These are phyloP conservation scores for Mucor indicus DNA, from an alignment of 371 early-diverging fungal species.

Conservation along the genomic window DNA sequence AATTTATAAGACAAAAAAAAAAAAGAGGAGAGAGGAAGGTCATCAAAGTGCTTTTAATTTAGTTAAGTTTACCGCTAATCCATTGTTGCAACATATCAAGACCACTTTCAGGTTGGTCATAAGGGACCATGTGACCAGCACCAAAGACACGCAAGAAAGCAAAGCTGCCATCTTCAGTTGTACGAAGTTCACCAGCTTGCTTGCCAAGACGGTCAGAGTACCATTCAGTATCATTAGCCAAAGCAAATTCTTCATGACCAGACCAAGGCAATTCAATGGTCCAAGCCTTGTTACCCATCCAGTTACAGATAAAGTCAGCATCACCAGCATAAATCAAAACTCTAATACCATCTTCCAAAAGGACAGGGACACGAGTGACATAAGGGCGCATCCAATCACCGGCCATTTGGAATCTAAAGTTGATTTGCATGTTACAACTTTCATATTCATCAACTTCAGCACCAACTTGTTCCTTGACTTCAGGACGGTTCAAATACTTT, in stretches of 20 bases:
- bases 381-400: constrained; percentile 92
- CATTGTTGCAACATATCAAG: constrained; percentile 69
- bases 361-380: constrained; percentile 65
- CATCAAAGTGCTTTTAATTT: constrained; percentile 1
- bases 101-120: constrained; percentile 58
- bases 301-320: constrained; percentile 60
- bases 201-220: constrained; percentile 36
- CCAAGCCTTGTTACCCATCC: constrained; percentile 96
- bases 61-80: constrained; percentile 35
- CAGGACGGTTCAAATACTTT: constrained; percentile 70
- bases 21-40: background rate
- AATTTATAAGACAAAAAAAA: no score
- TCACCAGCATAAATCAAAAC: constrained; percentile 87
- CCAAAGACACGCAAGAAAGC: constrained; percentile 86
- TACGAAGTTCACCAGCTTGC: constrained; percentile 76
- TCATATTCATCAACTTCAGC: constrained; percentile 62
- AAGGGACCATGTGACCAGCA: constrained; percentile 90
- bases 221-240: constrained; percentile 64
- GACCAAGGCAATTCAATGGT: constrained; percentile 78
- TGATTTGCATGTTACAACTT: constrained; percentile 82
- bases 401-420: constrained; percentile 73
- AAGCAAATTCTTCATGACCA: constrained; percentile 64
- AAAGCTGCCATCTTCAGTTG: constrained; percentile 58
- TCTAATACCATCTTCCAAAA: constrained; percentile 78
- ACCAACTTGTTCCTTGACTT: constrained; percentile 81